Percentiles rank a stretch among this genome's conserved stretches.
These are phyloP conservation scores for Vitis hybrid DNA, from an alignment of 177 flowering plant genomes.

Conservation along the genomic window DNA sequence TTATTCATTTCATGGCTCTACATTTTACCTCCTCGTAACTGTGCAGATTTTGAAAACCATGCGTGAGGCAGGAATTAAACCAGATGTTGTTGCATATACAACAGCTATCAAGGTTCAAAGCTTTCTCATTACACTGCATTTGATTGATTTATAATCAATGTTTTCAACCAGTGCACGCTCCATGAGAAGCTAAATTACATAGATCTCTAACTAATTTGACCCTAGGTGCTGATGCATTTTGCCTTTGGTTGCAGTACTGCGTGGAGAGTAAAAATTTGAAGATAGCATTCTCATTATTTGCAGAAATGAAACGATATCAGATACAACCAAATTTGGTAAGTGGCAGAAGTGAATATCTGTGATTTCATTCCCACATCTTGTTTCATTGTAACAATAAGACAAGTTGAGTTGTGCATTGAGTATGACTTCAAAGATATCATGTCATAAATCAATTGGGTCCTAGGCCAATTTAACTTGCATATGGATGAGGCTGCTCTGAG, in stretches of 20 bases:
- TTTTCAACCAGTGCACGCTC: background rate
- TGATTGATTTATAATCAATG: background rate
- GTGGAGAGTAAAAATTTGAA: constrained; percentile 52
- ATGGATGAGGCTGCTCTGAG: background rate
- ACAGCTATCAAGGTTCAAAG: constrained; percentile 74
- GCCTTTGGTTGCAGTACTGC: constrained; percentile 58
- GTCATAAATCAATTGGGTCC: too few relatives aligned
- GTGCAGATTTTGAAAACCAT: constrained; percentile 68
- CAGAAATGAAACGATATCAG: constrained; percentile 68
- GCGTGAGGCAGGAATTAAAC: constrained; percentile 59
- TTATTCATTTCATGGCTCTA: too few relatives aligned
- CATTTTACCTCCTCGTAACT: background rate
- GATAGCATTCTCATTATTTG: constrained; percentile 65
- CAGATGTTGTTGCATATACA: constrained; percentile 86
- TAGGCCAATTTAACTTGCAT: too few relatives aligned
- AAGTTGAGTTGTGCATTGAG: background rate
- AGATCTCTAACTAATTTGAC: background rate
- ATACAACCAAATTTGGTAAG: constrained; percentile 81
- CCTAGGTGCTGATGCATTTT: constrained; percentile 13
- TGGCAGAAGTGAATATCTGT: background rate
- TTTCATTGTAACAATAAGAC: background rate
- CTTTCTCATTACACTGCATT: constrained; percentile 4
- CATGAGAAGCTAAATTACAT: background rate
- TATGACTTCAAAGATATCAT: too few relatives aligned
- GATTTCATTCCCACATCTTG: background rate